phyloP scores from a whole-genome alignment of 176 grass and related monocot genomes.

The barley (Hordeum vulgare) region MorexV3_pseudomolecules_assembly NC_058524.1:1436828-1437327 shows the following conservation, averaged over 20 bases:
- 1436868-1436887: slow-evolving; percentile 26
- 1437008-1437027: neutral
- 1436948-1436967: slow-evolving; percentile 41
- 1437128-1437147: slow-evolving; percentile 42
- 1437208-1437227: slow-evolving; percentile 62
- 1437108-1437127: neutral
- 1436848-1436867: slow-evolving; percentile 41
- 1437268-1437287: slow-evolving; percentile 90
- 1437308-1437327: slow-evolving; percentile 46
- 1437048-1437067: neutral
- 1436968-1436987: slow-evolving; percentile 23
- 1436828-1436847: neutral
- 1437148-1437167: slow-evolving; percentile 65
- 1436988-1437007: slow-evolving; percentile 8
- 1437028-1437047: neutral
- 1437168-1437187: slow-evolving; percentile 47
- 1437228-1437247: slow-evolving; percentile 57
- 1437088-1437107: neutral
- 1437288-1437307: slow-evolving; percentile 28
- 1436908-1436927: neutral
- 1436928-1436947: slow-evolving; percentile 7
- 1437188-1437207: slow-evolving; percentile 40
- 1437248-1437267: slow-evolving; percentile 49
- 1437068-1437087: slow-evolving; percentile 35
- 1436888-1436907: slow-evolving; percentile 20